These are phyloP conservation scores for Citeromyces nyonsensis DNA, from an alignment of 805 yeast species.

Conservation along the genomic window DNA sequence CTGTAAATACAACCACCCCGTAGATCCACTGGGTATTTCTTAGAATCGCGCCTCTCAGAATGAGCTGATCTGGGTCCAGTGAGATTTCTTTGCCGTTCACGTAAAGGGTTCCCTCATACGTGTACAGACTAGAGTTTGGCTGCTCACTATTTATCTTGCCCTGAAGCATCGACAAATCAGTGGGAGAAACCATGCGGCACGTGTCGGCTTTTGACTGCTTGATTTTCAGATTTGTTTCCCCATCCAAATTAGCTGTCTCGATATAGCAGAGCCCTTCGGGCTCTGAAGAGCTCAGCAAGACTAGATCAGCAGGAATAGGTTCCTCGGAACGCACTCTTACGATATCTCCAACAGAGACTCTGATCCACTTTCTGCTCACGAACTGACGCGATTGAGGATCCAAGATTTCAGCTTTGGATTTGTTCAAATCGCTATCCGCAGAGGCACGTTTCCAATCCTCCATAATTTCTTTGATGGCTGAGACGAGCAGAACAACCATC, in stretches of 20 bases:
- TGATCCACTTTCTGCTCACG: slow-evolving; percentile 61
- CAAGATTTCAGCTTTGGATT: slow-evolving; percentile 53
- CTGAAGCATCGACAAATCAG: slow-evolving; percentile 31
- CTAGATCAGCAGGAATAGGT: slow-evolving; percentile 86
- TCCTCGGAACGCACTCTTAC: slow-evolving; percentile 77
- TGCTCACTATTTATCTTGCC: slow-evolving; percentile 71
- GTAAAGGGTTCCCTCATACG: slow-evolving; percentile 79
- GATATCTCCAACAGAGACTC: slow-evolving; percentile 83
- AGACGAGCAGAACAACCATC: slow-evolving; percentile 68
- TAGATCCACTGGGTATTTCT: slow-evolving; percentile 92
- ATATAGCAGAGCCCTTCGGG: slow-evolving; percentile 97
- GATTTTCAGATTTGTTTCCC: slow-evolving; percentile 92
- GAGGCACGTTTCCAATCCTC: slow-evolving; percentile 82
- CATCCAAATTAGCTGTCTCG: slow-evolving; percentile 95
- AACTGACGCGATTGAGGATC: slow-evolving; percentile 45
- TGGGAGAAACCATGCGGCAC: slow-evolving; percentile 49
- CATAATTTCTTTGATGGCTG: slow-evolving; percentile 81
- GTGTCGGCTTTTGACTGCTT: slow-evolving; percentile 83
- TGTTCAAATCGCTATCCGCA: slow-evolving; percentile 81
- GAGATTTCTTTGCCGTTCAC: slow-evolving; percentile 50
- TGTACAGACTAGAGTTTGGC: slow-evolving; percentile 87
- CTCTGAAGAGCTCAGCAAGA: slow-evolving; percentile 80
- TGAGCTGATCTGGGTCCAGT: slow-evolving; percentile 77
- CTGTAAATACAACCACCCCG: slow-evolving; percentile 89
- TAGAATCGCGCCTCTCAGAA: slow-evolving; percentile 88